Evolutionary conservation across 2,329 filamentous ascomycete genomes (phyloP), one percentile per base, ranked within the genome.

Genomic region (Pleurostoma richardsiae): DNA sequence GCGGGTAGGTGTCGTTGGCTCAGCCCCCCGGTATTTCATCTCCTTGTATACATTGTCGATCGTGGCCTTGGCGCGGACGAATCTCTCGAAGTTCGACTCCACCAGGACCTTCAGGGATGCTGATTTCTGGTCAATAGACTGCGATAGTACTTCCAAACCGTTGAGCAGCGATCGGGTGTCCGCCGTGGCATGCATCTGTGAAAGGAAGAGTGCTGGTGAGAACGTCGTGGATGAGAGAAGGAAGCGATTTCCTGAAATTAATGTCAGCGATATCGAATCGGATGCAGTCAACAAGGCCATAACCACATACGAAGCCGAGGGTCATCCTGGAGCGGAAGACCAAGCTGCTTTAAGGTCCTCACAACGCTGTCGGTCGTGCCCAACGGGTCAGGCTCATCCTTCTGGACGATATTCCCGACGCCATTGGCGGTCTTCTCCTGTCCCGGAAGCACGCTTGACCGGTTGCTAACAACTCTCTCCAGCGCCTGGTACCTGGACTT

Each of bases 31-130:
- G 55, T 73, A 91, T 76, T 81, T 96, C 94, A 99, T 99, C 66
- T 99, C 94, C 52, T 85, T 95, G 69, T 99, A 99, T 44, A 99
- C 94, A 68, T 95, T 95, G 70, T 99, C 94, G 59, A 99, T 97
- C 6, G 92, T 97, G 19, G 92, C 89, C 67, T 99, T 99, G 40
- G 94, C 94, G 52, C 90, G 86, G 47, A 99, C 94, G 71, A 99
- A 99, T 54, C 92, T 86, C 68, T 99, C 95, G 62, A 99, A 99
- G 65, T 99, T 99, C 53, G 89, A 92, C 66, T 99, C 94, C 28
- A 99, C 94, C 19, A 99, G 78, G 8, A 95, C 88, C 64, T 99
- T 99, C 51, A 99, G 79, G 4, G 91, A 96, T 0, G 92, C 94
- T 0, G 92, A 96, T 67, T 99, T 99, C 68, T 97, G 89, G 59